Conservation (phyloP, 257 asterid species). For the Oldenlandia corymbosa region DNA sequence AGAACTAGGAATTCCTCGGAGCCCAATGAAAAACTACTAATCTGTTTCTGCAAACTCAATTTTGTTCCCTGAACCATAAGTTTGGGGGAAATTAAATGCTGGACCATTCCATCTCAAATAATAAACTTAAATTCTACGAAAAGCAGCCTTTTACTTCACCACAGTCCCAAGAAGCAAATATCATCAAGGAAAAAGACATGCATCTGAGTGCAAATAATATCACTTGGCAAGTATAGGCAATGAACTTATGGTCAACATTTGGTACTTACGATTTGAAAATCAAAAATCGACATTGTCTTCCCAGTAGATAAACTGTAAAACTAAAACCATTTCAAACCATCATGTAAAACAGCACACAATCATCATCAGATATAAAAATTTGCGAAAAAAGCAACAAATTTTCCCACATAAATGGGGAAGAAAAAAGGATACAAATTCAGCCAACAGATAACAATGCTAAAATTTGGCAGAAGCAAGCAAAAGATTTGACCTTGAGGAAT, state of each 20-base stretch:
- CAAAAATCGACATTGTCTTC: neutral
- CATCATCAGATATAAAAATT: too few species aligned
- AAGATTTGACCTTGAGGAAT: conserved; percentile 48
- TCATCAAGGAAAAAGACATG: neutral
- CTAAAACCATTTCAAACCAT: neutral
- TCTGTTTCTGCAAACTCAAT: conserved; percentile 47
- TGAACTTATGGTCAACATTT: neutral
- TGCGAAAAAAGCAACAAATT: too few species aligned
- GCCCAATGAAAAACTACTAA: conserved; percentile 39
- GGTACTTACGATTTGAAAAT: neutral
- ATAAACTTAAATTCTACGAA: neutral
- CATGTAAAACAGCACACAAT: too few species aligned
- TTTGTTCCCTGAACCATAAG: conserved; percentile 61
- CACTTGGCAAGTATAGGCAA: neutral
- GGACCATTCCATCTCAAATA: neutral
- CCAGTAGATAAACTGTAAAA: too few species aligned
- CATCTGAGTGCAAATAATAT: too few species aligned
- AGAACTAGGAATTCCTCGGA: conserved; percentile 62
- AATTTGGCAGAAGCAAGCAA: neutral
- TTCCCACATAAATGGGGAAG: too few species aligned
- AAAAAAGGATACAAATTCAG: neutral
- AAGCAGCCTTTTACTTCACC: neutral
- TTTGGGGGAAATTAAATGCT: neutral
- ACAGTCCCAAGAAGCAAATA: neutral
- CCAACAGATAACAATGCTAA: neutral